Evolutionary conservation across 768 basidiomycete genomes (phyloP).

Genomic region (Holtermanniella nyarrowii): DNA sequence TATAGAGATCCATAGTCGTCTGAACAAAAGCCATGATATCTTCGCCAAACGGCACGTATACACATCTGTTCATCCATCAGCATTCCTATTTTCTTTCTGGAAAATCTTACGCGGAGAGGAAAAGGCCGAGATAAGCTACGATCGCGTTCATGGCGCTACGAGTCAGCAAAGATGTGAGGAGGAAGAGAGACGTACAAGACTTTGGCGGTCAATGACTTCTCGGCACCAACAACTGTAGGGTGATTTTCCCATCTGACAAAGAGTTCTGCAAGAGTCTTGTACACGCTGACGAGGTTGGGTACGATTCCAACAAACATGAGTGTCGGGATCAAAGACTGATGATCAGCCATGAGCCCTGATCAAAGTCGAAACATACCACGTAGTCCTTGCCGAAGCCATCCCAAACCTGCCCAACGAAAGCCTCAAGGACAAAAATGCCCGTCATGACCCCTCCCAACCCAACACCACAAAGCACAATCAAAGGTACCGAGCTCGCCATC

Average conservation of each 20-base stretch:
- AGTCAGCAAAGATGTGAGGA: too few species aligned
- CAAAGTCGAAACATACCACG: constrained; percentile 54
- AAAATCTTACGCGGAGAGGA: constrained; percentile 77
- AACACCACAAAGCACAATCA: constrained; percentile 57
- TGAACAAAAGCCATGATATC: constrained; percentile 58
- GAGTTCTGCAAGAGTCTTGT: constrained; percentile 55
- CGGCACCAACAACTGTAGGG: constrained; percentile 62
- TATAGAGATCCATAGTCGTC: constrained; percentile 8
- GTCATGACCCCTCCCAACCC: constrained; percentile 63
- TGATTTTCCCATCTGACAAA: constrained; percentile 91
- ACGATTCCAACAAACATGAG: constrained; percentile 70
- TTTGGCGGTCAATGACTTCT: constrained; percentile 74
- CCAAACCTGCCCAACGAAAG: constrained; percentile 80
- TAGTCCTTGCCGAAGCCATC: constrained; percentile 71
- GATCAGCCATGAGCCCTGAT: background rate
- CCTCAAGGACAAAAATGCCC: constrained; percentile 63
- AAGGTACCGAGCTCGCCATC: constrained; percentile 31
- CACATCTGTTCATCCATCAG: constrained; percentile 43
- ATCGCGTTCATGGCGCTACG: constrained; percentile 60
- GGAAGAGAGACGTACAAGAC: constrained; percentile 57
- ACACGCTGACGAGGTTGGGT: constrained; percentile 64
- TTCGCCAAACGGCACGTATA: constrained; percentile 90
- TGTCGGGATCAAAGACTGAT: constrained; percentile 68
- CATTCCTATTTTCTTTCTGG: too few species aligned
- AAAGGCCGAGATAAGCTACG: constrained; percentile 84